Evolutionary conservation across 139 green algal genomes (phyloP).

Genomic region (Deuterostichococcus epilithicus): DNA sequence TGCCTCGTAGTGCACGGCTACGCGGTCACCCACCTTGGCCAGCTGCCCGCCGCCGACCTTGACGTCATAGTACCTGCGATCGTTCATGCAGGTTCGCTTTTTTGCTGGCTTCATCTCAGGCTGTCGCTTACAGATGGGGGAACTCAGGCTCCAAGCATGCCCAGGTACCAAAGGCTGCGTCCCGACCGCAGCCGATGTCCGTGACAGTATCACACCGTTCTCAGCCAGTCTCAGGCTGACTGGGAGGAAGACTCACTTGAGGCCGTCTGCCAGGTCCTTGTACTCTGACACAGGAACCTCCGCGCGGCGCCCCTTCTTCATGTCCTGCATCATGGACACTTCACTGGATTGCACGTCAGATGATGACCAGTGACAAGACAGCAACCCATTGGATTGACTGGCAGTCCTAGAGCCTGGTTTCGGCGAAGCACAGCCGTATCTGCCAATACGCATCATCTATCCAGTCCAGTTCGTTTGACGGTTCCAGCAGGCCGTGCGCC

Average conservation of each 20-base stretch:
- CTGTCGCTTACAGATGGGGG: too few relatives aligned
- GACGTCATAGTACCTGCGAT: conserved; percentile 59
- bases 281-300: conserved; percentile 53
- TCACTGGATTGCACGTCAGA: too few relatives aligned
- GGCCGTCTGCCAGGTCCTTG: conserved; percentile 50
- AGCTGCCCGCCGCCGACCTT: conserved; percentile 45
- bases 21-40: conserved; percentile 47
- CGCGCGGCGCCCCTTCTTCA: conserved; percentile 34
- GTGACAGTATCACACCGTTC: not conserved
- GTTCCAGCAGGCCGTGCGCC: too few relatives aligned
- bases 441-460: too few relatives aligned
- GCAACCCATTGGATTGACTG: too few relatives aligned
- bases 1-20: conserved; percentile 83
- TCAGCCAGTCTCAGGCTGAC: not conserved
- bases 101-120: too few relatives aligned
- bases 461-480: too few relatives aligned
- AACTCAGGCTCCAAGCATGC: not conserved
- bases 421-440: too few relatives aligned
- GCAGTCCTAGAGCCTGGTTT: too few relatives aligned
- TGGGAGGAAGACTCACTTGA: conserved; percentile 42
- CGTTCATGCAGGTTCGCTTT: not conserved
- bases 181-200: not conserved
- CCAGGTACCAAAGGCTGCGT: not conserved
- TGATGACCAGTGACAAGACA: too few relatives aligned
- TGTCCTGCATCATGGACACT: conserved; percentile 23